These are phyloP conservation scores for Paspalum vaginatum DNA, from an alignment of 176 grass and related monocot species.

Conservation along the genomic window DNA sequence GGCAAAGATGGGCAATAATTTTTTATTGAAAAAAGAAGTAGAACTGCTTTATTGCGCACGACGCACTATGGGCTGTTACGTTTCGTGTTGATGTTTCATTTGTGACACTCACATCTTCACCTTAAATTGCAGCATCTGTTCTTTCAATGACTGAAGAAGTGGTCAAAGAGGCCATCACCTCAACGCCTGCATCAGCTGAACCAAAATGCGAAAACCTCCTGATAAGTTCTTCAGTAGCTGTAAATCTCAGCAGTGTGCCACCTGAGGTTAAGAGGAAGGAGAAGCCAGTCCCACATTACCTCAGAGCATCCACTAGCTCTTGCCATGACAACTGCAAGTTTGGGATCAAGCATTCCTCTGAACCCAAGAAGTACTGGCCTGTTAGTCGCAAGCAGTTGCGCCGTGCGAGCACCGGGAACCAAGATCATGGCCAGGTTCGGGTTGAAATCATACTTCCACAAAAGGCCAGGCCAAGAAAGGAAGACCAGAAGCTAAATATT, in stretches of 20 bases:
- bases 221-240: background rate
- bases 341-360: slow-evolving; percentile 57
- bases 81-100: background rate
- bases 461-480: slow-evolving; percentile 33
- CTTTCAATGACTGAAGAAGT: slow-evolving; percentile 49
- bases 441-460: background rate
- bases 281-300: slow-evolving; percentile 70
- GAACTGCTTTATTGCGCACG: background rate
- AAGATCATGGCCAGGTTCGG: background rate
- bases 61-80: background rate
- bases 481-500: slow-evolving; percentile 12
- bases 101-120: slow-evolving; percentile 6
- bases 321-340: slow-evolving; percentile 90
- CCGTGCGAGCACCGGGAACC: background rate
- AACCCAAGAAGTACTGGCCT: slow-evolving; percentile 58
- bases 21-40: background rate
- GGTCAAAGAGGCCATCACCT: slow-evolving; percentile 33
- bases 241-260: background rate
- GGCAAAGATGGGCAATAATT: background rate
- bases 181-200: slow-evolving; percentile 3
- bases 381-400: slow-evolving; percentile 28
- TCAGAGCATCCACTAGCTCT: slow-evolving; percentile 64
- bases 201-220: background rate
- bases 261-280: slow-evolving; percentile 42
- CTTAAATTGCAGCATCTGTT: slow-evolving; percentile 35